phyloP scores from a whole-genome alignment of 495 filamentous ascomycete species.

The Talaromyces wortmannii region DNA sequence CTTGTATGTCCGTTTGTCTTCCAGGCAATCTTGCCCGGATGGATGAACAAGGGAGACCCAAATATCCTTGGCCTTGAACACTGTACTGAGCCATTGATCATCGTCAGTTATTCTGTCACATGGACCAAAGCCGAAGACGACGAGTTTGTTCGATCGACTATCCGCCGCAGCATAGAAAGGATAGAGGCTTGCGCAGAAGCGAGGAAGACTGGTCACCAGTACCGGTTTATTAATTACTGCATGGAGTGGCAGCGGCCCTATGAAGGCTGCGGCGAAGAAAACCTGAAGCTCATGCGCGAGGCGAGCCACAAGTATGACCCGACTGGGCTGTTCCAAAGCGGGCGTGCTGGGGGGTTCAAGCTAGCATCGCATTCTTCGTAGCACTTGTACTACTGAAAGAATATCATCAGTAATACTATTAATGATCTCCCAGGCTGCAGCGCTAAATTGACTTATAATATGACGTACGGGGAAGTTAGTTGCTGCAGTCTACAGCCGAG shows the following conservation, averaged over 20 bases:
- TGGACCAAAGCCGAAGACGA: slow-evolving; percentile 20
- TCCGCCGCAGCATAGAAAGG: slow-evolving; percentile 13
- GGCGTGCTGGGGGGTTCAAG: slow-evolving; percentile 24
- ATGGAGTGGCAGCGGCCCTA: slow-evolving; percentile 23
- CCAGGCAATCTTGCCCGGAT: slow-evolving; percentile 19
- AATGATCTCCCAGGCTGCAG: too few relatives aligned
- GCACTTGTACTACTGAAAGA: slow-evolving; percentile 6
- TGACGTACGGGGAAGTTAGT: too few relatives aligned
- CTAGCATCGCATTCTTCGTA: too few relatives aligned
- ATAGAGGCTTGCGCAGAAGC: slow-evolving; percentile 20
- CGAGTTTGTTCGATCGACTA: slow-evolving; percentile 16
- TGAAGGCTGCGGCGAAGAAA: slow-evolving; percentile 24
- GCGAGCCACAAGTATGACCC: slow-evolving; percentile 25
- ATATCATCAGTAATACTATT: too few relatives aligned
- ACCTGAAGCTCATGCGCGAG: slow-evolving; percentile 14
- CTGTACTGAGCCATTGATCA: slow-evolving; percentile 17
- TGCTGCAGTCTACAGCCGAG: too few relatives aligned
- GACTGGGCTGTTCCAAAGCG: slow-evolving; percentile 19
- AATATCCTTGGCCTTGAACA: slow-evolving; percentile 19
- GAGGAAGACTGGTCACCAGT: slow-evolving; percentile 16
- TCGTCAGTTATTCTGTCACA: slow-evolving; percentile 22
- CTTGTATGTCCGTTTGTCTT: slow-evolving; percentile 18
- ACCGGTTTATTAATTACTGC: slow-evolving; percentile 27
- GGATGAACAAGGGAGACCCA: slow-evolving; percentile 16
- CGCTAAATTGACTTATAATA: too few relatives aligned